Percentiles rank a stretch among this genome's conserved stretches.
phyloP scores from a whole-genome alignment of 441 rosid genomes.

The Brassica hybrid region DNA sequence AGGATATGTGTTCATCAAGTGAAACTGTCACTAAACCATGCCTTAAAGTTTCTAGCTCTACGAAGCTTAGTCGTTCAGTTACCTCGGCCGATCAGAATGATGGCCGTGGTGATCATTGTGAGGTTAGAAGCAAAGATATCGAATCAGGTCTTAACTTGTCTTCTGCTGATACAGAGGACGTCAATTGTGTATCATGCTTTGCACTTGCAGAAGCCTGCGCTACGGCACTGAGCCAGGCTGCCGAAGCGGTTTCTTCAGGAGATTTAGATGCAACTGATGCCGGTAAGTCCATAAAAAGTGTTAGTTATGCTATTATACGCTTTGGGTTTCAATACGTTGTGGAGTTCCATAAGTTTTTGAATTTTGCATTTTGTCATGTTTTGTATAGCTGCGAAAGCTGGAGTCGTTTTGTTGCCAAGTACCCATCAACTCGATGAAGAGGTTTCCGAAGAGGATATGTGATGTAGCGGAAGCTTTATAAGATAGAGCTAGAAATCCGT shows the following conservation, averaged over 20 bases:
- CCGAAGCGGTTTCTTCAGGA: slow-evolving; percentile 74
- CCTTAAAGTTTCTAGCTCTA: slow-evolving; percentile 62
- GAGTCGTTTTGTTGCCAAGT: slow-evolving; percentile 66
- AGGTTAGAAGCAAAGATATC: slow-evolving; percentile 48
- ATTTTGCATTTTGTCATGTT: slow-evolving; percentile 12
- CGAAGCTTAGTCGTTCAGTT: slow-evolving; percentile 59
- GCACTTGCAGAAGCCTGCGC: slow-evolving; percentile 86
- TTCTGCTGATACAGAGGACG: slow-evolving; percentile 38
- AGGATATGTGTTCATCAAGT: slow-evolving; percentile 43
- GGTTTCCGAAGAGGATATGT: slow-evolving; percentile 25
- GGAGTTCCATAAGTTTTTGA: slow-evolving; percentile 9
- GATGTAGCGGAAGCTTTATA: slow-evolving; percentile 49
- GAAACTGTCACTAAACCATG: slow-evolving; percentile 61
- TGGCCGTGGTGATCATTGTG: slow-evolving; percentile 52
- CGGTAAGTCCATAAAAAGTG: slow-evolving; percentile 50
- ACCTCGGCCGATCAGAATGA: slow-evolving; percentile 79
- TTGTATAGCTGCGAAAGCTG: slow-evolving; percentile 69
- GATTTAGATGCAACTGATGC: slow-evolving; percentile 67
- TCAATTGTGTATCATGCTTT: slow-evolving; percentile 44
- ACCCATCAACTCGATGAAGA: slow-evolving; percentile 49
- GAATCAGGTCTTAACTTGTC: slow-evolving; percentile 26
- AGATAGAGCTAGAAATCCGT: too few species aligned
- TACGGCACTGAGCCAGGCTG: slow-evolving; percentile 75
- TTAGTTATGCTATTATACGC: not conserved
- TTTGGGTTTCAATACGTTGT: too few species aligned